Conservation (phyloP, 805 yeast species). For the Yamadazyma ubonensis region DNA sequence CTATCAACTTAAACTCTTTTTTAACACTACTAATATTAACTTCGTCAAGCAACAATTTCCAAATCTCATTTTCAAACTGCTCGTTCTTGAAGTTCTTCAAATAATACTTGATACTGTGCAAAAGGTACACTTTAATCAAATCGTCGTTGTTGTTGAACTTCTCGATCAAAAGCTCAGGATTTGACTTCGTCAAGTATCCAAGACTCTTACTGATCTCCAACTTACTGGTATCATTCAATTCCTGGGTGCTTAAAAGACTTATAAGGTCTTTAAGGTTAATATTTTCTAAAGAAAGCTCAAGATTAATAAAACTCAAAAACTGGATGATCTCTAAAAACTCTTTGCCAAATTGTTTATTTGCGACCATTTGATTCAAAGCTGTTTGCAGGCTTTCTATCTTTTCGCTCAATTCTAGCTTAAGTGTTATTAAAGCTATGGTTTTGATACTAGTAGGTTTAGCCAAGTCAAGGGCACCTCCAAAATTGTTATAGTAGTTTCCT, state of each 20-base stretch:
- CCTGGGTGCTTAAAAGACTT: conserved; percentile 22
- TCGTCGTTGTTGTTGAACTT: conserved; percentile 14
- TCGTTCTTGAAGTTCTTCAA: conserved; percentile 21
- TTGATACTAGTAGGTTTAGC: conserved; percentile 8
- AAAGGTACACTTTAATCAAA: conserved; percentile 13
- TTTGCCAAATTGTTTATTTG: conserved; percentile 4
- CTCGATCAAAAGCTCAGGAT: conserved; percentile 36
- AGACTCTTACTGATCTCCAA: conserved; percentile 52
- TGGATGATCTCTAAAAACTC: conserved; percentile 8
- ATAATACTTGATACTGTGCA: conserved; percentile 23
- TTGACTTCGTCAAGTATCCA: conserved; percentile 43
- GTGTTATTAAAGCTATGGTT: conserved; percentile 7
- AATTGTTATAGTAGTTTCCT: conserved; percentile 10
- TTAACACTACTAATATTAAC: conserved; percentile 13
- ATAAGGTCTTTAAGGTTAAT: conserved; percentile 9
- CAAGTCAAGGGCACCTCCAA: conserved; percentile 7
- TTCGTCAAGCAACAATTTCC: conserved; percentile 18
- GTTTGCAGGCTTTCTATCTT: conserved; percentile 9
- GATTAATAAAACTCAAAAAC: conserved; percentile 14
- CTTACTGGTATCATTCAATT: conserved; percentile 35
- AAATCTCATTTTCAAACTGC: conserved; percentile 23
- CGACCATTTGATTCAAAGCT: conserved; percentile 8
- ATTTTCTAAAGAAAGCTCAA: conserved; percentile 3
- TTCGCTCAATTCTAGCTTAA: conserved; percentile 6
- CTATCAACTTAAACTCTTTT: conserved; percentile 29